Base-by-base conservation (phyloP, 1,139 yeast species). In the Entelexis paramagnoliae region DNA sequence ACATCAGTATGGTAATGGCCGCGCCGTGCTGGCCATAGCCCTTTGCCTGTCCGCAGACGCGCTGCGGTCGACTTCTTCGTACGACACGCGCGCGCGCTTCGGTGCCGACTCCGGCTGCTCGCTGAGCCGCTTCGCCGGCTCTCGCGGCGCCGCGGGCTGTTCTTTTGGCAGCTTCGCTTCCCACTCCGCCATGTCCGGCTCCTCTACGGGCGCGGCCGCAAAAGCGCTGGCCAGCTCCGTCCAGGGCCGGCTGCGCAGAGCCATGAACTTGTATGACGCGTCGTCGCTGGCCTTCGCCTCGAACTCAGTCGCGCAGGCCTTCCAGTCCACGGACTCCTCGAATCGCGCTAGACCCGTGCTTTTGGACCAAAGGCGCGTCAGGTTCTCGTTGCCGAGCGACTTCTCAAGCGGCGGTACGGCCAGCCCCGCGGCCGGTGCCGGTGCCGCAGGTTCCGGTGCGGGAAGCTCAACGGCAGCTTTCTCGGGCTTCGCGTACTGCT, bases 1-100 rank as follows among this genome's bases (percentile, higher is more conserved):
- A 33, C 10, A 2, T 43, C 29, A 51, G 30, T 53, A 53, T 2
- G 56, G 56, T 5, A 53, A 44, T 6, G 56, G 56, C 13, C 46
- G 10, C 10, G 54, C 50, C 8, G 50, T 48, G 24, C 38, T 29
- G 2, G 43, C 41, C 24, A 22, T 20, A 1, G 43, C 54, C 3
- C 47, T 29, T 8, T 42, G 51, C 17, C 54, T 41, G 19, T 51
- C 53, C 4, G 24, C 33, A 26, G 47, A 3, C 5, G 47, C 17
- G 36, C 13, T 17, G 10, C 45, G 36, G 3, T 26, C 28, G 14
- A 30, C 52, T 5, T 53, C 56, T 22, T 48, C 51, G 42, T 51
- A 53, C 19, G 50, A 32, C 11, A 49, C 6, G 11, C 56, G 45
- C 11, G 52, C 38, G 1, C 54, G 43, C 24, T 51, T 51, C 7